phyloP scores from a whole-genome alignment of 2,329 filamentous ascomycete species.

The Fusarium torulosum region DNA sequence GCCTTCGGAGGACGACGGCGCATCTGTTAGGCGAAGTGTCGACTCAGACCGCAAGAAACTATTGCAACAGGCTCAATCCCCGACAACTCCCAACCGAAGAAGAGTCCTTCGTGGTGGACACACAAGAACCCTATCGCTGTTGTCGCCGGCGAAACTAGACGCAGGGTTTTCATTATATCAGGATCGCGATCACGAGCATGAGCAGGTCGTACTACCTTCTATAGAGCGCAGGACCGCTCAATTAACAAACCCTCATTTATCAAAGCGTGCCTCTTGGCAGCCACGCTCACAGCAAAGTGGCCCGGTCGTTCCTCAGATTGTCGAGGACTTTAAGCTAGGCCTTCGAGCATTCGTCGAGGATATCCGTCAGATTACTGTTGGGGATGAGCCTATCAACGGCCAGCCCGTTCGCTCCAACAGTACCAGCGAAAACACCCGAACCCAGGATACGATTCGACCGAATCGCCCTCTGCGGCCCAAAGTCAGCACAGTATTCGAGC shows the following conservation, averaged over 20 bases:
- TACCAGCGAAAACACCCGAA: conserved; percentile 45
- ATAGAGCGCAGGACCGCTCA: conserved; percentile 52
- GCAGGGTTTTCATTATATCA: conserved; percentile 60
- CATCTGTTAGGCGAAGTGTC: conserved; percentile 56
- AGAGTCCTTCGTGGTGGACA: conserved; percentile 77
- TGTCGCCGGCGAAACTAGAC: conserved; percentile 74
- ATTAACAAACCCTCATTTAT: conserved; percentile 56
- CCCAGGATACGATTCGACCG: conserved; percentile 64
- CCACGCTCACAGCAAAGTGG: conserved; percentile 62
- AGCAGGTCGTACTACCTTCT: conserved; percentile 46
- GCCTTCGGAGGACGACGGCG: conserved; percentile 51
- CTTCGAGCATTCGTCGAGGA: conserved; percentile 97
- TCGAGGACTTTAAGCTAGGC: conserved; percentile 89
- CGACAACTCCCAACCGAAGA: conserved; percentile 61
- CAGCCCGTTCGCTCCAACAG: conserved; percentile 43
- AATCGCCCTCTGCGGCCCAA: conserved; percentile 57
- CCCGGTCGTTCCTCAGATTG: conserved; percentile 77
- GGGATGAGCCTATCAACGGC: conserved; percentile 85
- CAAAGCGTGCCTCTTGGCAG: conserved; percentile 72
- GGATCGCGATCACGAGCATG: conserved; percentile 50
- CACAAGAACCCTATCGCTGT: conserved; percentile 77
- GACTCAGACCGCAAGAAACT: conserved; percentile 82
- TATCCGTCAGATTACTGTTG: conserved; percentile 92
- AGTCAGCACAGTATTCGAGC: conserved; percentile 59
- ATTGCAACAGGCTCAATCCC: conserved; percentile 63